Evolutionary conservation across 352 stramenopile species (phyloP).

Genomic region (Pythium biforme): DNA sequence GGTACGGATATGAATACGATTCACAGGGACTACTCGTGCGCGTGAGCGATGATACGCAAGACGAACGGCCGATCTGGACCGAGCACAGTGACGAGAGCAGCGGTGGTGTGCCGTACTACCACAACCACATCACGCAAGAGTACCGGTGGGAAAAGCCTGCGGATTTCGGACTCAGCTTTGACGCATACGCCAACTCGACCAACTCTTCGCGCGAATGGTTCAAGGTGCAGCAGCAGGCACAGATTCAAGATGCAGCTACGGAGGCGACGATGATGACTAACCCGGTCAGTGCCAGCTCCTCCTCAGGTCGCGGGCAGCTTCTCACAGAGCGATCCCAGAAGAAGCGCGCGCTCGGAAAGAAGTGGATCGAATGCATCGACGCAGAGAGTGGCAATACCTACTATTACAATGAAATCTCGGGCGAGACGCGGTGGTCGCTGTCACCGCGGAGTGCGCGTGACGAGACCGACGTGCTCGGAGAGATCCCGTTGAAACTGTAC

Average conservation of each 20-base stretch:
- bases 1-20: constrained; percentile 72
- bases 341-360: constrained; percentile 47
- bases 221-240: constrained; percentile 24
- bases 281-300: constrained; percentile 13
- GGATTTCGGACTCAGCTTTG: constrained; percentile 60
- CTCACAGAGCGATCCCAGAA: constrained; percentile 25
- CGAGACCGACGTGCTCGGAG: constrained; percentile 38
- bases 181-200: constrained; percentile 36
- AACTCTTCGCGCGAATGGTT: constrained; percentile 75
- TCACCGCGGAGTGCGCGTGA: constrained; percentile 70
- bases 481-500: constrained; percentile 61
- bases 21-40: constrained; percentile 34
- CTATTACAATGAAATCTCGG: constrained; percentile 91
- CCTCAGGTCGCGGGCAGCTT: constrained; percentile 5
- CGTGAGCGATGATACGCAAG: constrained; percentile 11
- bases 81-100: constrained; percentile 51
- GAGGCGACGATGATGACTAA: constrained; percentile 21
- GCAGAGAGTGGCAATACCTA: constrained; percentile 78
- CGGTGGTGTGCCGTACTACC: constrained; percentile 57
- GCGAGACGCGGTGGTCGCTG: constrained; percentile 85
- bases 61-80: constrained; percentile 57
- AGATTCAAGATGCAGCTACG: neutral
- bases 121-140: constrained; percentile 69
- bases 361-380: constrained; percentile 87
- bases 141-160: constrained; percentile 76